phyloP scores from a whole-genome alignment of 1,284 basidiomycete species.

The Hymenochaete sp. region DNA sequence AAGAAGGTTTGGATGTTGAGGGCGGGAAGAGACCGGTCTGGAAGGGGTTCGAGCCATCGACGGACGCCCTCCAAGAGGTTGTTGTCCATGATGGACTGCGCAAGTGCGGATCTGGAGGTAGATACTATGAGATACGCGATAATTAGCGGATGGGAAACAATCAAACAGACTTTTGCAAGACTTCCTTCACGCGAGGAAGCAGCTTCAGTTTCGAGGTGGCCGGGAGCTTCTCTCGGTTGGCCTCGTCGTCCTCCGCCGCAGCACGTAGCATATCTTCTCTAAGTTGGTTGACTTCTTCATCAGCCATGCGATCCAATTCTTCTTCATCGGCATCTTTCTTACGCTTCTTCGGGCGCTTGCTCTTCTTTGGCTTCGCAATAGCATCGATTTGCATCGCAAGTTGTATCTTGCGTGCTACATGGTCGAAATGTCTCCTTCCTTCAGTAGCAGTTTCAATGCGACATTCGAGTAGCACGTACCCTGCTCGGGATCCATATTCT shows the following conservation, averaged over 20 bases:
- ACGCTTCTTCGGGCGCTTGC: slow-evolving; percentile 51
- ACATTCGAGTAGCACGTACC: not conserved
- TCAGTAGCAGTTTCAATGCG: slow-evolving; percentile 3
- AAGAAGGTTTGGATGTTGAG: slow-evolving; percentile 94
- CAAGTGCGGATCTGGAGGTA: slow-evolving; percentile 60
- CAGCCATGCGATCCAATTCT: slow-evolving; percentile 78
- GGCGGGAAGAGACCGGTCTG: slow-evolving; percentile 86
- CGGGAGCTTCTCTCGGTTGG: slow-evolving; percentile 78
- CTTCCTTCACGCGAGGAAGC: slow-evolving; percentile 85
- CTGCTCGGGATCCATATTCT: not conserved
- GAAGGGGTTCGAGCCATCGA: slow-evolving; percentile 91
- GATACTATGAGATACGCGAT: slow-evolving; percentile 10
- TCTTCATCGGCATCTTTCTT: slow-evolving; percentile 72
- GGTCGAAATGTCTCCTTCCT: slow-evolving; percentile 5
- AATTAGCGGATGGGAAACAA: slow-evolving; percentile 1
- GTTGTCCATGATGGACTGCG: slow-evolving; percentile 92
- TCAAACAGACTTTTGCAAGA: slow-evolving; percentile 73
- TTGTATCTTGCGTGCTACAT: slow-evolving; percentile 43
- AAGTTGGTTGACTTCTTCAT: slow-evolving; percentile 83
- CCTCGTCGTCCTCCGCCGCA: slow-evolving; percentile 76
- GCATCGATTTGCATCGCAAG: slow-evolving; percentile 73
- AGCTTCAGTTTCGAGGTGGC: slow-evolving; percentile 82
- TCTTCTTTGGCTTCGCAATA: slow-evolving; percentile 75
- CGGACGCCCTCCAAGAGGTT: slow-evolving; percentile 88
- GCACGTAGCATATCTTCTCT: slow-evolving; percentile 83